Evolutionary conservation across 306 rosid genomes (phyloP), one percentile per base, ranked within the genome.

Genomic region (Cicer chorassanicum): DNA sequence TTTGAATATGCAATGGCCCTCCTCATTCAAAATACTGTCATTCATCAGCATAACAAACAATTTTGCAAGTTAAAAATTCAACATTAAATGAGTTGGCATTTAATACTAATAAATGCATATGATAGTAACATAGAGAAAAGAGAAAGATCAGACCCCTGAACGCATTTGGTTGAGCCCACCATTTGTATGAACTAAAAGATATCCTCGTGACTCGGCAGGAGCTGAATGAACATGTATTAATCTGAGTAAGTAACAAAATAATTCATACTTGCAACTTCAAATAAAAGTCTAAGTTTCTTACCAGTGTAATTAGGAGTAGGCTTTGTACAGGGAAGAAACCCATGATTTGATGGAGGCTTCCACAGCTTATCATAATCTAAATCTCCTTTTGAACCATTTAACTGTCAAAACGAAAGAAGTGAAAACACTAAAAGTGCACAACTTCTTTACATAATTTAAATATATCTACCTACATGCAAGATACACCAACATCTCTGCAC

Each of bases 121-220:
- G 38, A 55, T 54, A 70, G 21, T n/a, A 77, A 80, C 16, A 36
- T 9, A 45, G 45, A 56, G 75, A 66, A 36, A 43, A 16, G 66
- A 70, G 57, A 79, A 69, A 89, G 73, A 43, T 70, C 97, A 75
- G 61, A 92, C 99, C 99, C 99, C 97, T 71, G 96, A 90, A 75
- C 97, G 99, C 99, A 94, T 94, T 87, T 94, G 99, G 80, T 91
- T 94, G 78, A 94, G 99, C 78, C 99, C 99, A 18, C 99, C 99
- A 87, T 94, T 94, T 13, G 99, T 85, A 84, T 94, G 91, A 69
- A 94, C 99, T 65, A 92, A 85, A 70, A 94, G 97, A 86, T 85
- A 94, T 49, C 99, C 98, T 74, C 53, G 86, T 3, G 95, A 83
- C 74, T 88, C 84, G 3, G 67, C 82, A 14, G 93, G 92, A 81